These are phyloP conservation scores for Naematelia encephala DNA, from an alignment of 768 basidiomycete genomes.

Conservation along the genomic window DNA sequence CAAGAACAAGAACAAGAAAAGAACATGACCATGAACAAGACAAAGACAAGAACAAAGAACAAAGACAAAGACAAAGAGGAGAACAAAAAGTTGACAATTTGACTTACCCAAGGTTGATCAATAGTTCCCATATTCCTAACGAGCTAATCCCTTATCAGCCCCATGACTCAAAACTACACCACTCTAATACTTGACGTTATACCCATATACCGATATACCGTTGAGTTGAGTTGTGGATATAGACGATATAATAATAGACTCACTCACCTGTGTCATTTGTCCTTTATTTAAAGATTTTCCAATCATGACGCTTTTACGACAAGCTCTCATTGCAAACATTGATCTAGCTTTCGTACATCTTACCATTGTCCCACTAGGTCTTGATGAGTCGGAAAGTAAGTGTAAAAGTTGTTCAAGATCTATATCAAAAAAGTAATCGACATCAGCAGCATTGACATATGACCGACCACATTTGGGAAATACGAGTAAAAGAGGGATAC, in stretches of 20 bases:
- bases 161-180: no score
- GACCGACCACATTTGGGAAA: no score
- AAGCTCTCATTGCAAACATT: conserved; percentile 97
- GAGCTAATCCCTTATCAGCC: conserved; percentile 14
- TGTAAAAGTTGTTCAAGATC: conserved; percentile 76
- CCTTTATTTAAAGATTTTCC: conserved; percentile 72
- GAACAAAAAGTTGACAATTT: background rate
- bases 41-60: background rate
- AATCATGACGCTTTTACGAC: conserved; percentile 93
- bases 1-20: background rate
- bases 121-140: conserved; percentile 53
- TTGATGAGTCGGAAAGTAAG: conserved; percentile 64
- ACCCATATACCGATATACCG: no score
- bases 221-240: no score
- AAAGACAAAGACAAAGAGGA: background rate
- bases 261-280: conserved; percentile 65
- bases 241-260: no score
- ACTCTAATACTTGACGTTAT: no score
- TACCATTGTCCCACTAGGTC: conserved; percentile 74
- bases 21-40: no score
- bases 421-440: no score
- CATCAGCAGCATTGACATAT: no score
- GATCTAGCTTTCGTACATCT: conserved; percentile 86
- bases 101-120: conserved; percentile 54
- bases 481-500: no score